phyloP scores from a whole-genome alignment of 345 rosid species.

The Euphorbia tirucalli region DNA sequence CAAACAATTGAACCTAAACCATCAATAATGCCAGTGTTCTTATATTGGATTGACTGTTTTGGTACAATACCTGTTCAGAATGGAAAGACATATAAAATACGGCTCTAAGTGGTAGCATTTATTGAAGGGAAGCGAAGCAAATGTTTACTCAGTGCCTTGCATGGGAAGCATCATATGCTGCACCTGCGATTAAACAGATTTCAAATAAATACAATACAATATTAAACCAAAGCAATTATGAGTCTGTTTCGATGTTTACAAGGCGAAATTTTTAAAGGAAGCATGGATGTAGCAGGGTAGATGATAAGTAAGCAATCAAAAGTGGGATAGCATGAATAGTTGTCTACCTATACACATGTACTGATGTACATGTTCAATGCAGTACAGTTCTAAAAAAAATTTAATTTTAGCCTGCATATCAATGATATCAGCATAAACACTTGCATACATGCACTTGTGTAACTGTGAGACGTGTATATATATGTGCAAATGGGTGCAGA shows the following conservation, averaged over 20 bases:
- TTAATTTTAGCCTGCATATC: too few species aligned
- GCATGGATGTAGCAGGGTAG: neutral
- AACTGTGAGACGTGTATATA: neutral
- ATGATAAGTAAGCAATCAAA: neutral
- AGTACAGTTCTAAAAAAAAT: neutral
- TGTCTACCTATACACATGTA: neutral
- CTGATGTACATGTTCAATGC: neutral
- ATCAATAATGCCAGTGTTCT: constrained; percentile 1
- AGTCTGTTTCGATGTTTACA: neutral
- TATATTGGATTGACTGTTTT: neutral
- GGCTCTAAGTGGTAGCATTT: constrained; percentile 6
- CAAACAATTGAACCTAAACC: constrained; percentile 15
- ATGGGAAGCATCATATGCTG: constrained; percentile 65
- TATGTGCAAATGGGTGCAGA: neutral
- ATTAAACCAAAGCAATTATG: neutral
- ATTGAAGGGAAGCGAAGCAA: neutral
- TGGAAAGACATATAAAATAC: constrained; percentile 15
- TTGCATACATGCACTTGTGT: neutral
- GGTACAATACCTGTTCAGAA: neutral
- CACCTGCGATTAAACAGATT: constrained; percentile 36
- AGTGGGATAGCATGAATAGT: neutral
- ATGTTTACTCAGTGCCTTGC: constrained; percentile 54
- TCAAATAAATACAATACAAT: neutral
- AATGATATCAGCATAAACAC: too few species aligned
- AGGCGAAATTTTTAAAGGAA: constrained; percentile 3